Conservation (phyloP, 306 rosid species). For the Dalbergia cultrata region DNA sequence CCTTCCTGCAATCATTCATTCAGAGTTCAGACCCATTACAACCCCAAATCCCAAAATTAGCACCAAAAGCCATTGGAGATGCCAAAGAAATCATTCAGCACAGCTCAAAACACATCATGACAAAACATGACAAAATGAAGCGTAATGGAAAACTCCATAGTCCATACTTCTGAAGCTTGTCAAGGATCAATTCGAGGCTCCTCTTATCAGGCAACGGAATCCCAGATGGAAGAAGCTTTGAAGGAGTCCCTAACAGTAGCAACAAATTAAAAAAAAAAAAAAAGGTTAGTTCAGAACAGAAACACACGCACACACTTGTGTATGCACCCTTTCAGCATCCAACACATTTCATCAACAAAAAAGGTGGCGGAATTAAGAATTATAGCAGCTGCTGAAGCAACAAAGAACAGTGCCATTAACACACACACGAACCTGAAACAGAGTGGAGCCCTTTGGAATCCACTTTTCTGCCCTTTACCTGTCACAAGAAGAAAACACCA, state of each 20-base stretch:
- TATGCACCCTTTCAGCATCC: neutral
- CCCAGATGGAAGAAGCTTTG: slow-evolving; percentile 55
- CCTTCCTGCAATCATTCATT: slow-evolving; percentile 80
- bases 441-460: slow-evolving; percentile 83
- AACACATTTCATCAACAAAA: slow-evolving; percentile 8
- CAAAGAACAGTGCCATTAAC: neutral
- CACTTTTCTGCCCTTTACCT: slow-evolving; percentile 80
- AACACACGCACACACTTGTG: neutral
- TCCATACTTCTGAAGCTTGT: slow-evolving; percentile 94
- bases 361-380: slow-evolving; percentile 24
- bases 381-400: slow-evolving; percentile 19
- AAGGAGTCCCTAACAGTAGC: slow-evolving; percentile 72
- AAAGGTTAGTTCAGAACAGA: slow-evolving; percentile 13
- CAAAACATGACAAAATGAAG: slow-evolving; percentile 24
- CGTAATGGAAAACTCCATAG: slow-evolving; percentile 43
- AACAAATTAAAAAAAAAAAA: slow-evolving; percentile 40
- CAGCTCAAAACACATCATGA: slow-evolving; percentile 10
- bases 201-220: slow-evolving; percentile 89
- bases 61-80: slow-evolving; percentile 21
- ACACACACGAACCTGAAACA: slow-evolving; percentile 72
- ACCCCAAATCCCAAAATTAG: slow-evolving; percentile 34
- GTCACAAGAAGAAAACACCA: slow-evolving; percentile 59
- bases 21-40: neutral
- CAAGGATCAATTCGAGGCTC: slow-evolving; percentile 87
- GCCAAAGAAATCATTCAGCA: neutral